These are phyloP conservation scores for Graphium sp. DNA, from an alignment of 2,329 filamentous ascomycete species.

Conservation along the genomic window DNA sequence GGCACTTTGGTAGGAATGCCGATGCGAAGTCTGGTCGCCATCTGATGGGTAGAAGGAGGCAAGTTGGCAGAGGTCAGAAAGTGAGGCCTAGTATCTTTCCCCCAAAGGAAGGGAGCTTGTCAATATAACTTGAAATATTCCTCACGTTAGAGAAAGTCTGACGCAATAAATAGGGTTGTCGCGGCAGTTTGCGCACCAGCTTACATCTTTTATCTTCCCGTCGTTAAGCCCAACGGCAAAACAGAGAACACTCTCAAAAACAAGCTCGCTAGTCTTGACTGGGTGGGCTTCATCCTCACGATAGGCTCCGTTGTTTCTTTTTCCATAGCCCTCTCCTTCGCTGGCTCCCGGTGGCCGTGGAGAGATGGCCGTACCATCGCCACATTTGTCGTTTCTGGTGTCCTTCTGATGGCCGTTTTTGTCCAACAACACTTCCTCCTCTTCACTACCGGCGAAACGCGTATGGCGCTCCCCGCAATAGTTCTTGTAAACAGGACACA, in stretches of 20 bases:
- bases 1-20: too few relatives aligned
- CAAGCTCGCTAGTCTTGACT: slow-evolving; percentile 20
- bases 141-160: too few relatives aligned
- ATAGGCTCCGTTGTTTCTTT: slow-evolving; percentile 19
- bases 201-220: slow-evolving; percentile 12
- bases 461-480: too few relatives aligned
- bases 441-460: slow-evolving; percentile 15
- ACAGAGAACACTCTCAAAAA: slow-evolving; percentile 8
- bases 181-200: slow-evolving; percentile 16
- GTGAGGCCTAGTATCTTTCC: too few relatives aligned
- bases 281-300: slow-evolving; percentile 22
- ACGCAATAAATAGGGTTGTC: slow-evolving; percentile 35
- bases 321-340: slow-evolving; percentile 30
- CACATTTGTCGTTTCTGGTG: slow-evolving; percentile 21
- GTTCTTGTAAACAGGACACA: too few relatives aligned
- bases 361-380: slow-evolving; percentile 21
- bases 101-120: too few relatives aligned
- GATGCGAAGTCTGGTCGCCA: too few relatives aligned
- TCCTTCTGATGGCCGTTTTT: slow-evolving; percentile 15
- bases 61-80: too few relatives aligned
- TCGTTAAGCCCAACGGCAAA: slow-evolving; percentile 6
- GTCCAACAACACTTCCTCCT: slow-evolving; percentile 25
- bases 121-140: too few relatives aligned
- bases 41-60: too few relatives aligned
- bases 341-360: slow-evolving; percentile 29